Evolutionary conservation across 495 filamentous ascomycete genomes (phyloP), one percentile per base, ranked within the genome.

Genomic region (Penicillium coffeae): DNA sequence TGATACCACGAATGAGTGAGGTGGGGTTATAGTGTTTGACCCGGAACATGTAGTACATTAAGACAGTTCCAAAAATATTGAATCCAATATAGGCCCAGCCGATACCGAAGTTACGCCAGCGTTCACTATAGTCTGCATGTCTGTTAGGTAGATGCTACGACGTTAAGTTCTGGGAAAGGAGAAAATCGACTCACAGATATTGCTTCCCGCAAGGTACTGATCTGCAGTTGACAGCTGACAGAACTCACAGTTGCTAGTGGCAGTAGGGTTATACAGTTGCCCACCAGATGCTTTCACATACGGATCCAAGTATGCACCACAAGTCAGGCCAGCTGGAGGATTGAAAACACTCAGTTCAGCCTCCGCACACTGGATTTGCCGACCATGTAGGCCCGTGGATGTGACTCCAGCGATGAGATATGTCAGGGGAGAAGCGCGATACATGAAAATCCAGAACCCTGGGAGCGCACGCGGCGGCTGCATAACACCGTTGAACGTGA

Each of bases 41-140:
- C 1, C 78, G 63, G 55, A 80, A 78, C 21, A 77, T 50, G 47
- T 32, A 95, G 67, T 95, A 96, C 18, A 96, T 60, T 32, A 77
- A 70, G 15, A 92, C 60, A 0, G 88, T 89, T n/a, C 64, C 84
- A 13, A 69, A 56, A 46, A 90, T 68, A 63, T 96, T 96, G 69
- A 93, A 88, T n/a, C 77, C 66, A 44, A 92, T 74, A 57, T 83
- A 94, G 0, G 70, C 82, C 67, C 75, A 92, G 51, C 85, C 64
- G 19, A 87, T 68, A 13, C 86, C 87, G 49, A 89, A 84, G 59
- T 90, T 84, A 44, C 85, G 75, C 85, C 85, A 88, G 37, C 80
- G 67, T 15, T 85, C 75, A 3, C 51, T 54, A 52, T 81, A 89
- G n/a, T 68, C 30, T 10, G 79, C 71, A 20, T 64, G 64, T 2